A percentile compares a stretch with the other conserved stretches of the same genome.
Evolutionary conservation across 768 basidiomycete species (phyloP).

Genomic region (Suillus subaureus): DNA sequence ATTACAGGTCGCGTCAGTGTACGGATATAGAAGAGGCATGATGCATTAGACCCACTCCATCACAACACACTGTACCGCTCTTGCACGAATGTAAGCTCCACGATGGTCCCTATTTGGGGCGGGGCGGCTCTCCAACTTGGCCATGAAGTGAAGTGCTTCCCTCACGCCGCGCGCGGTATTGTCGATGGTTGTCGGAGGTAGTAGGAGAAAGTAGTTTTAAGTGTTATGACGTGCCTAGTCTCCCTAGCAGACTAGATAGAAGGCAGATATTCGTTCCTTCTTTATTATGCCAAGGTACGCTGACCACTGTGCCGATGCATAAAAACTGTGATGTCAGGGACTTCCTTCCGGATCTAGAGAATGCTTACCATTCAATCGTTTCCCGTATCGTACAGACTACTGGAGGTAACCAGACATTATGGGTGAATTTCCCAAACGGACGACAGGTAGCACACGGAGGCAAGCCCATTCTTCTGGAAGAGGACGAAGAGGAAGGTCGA

Average conservation of each 20-base stretch:
- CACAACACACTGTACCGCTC: background rate
- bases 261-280: background rate
- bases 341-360: background rate
- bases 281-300: background rate
- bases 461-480: background rate
- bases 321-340: background rate
- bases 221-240: background rate
- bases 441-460: background rate
- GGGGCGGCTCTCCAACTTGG: background rate
- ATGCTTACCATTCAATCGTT: background rate
- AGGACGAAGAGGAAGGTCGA: background rate
- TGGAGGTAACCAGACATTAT: background rate
- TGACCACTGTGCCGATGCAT: background rate
- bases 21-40: background rate
- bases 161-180: background rate
- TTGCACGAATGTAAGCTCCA: background rate
- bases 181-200: background rate
- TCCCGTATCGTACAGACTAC: background rate
- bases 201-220: background rate
- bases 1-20: background rate
- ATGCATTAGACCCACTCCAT: background rate
- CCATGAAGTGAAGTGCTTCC: background rate
- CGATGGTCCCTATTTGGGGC: background rate
- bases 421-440: background rate
- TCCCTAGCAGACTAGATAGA: background rate